Evolutionary conservation across 192 early-diverging fungal species (phyloP).

Genomic region (Paraglomus brasilianum): DNA sequence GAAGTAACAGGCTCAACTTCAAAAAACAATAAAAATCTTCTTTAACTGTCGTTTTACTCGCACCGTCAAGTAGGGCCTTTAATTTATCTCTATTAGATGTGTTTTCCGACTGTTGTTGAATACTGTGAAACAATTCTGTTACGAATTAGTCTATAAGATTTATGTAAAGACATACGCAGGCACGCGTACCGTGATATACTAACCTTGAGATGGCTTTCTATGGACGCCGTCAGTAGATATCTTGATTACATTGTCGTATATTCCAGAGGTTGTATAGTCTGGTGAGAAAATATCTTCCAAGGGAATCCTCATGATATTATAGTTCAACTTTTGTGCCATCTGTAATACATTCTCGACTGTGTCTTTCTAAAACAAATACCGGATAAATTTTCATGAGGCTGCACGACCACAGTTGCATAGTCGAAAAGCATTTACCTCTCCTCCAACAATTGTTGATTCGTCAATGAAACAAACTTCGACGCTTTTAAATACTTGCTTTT

Average conservation of each 20-base stretch:
- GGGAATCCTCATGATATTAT: slow-evolving; percentile 44
- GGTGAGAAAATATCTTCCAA: slow-evolving; percentile 69
- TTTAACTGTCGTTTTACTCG: slow-evolving; percentile 62
- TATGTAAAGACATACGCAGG: slow-evolving; percentile 33
- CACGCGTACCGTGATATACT: slow-evolving; percentile 32
- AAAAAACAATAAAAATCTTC: slow-evolving; percentile 70
- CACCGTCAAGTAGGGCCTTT: slow-evolving; percentile 48
- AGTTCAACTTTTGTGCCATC: slow-evolving; percentile 42
- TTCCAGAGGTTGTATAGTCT: slow-evolving; percentile 40
- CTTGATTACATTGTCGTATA: slow-evolving; percentile 39
- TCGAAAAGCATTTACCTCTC: slow-evolving; percentile 28
- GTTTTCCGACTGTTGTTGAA: not conserved
- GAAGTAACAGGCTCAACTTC: slow-evolving; percentile 55
- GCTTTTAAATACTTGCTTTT: slow-evolving; percentile 58
- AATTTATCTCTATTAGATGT: slow-evolving; percentile 45
- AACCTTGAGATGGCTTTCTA: slow-evolving; percentile 37
- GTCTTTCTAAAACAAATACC: slow-evolving; percentile 20
- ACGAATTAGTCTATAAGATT: no score
- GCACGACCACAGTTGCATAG: not conserved
- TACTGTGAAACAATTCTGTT: no score
- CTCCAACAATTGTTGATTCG: slow-evolving; percentile 57
- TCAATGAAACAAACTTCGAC: slow-evolving; percentile 80
- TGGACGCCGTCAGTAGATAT: slow-evolving; percentile 27
- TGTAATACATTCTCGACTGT: slow-evolving; percentile 40
- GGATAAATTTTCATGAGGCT: slow-evolving; percentile 11